Conservation (phyloP, 2,329 filamentous ascomycete genomes). For the Pseudogymnoascus sp. region DNA sequence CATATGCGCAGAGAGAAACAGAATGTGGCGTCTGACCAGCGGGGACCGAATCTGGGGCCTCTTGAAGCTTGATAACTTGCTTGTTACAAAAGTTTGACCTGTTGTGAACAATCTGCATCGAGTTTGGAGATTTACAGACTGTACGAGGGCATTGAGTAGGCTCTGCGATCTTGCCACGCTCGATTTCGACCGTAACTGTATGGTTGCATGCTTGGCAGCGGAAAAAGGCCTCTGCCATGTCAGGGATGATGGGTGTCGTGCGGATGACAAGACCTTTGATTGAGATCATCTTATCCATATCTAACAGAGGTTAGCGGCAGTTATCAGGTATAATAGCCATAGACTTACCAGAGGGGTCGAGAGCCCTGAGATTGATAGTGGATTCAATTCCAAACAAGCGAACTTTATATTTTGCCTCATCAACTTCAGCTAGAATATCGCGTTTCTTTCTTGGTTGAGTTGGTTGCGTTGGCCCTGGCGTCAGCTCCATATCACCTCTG, state of each 20-base stretch:
- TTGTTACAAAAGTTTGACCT: slow-evolving; percentile 92
- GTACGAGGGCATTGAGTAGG: slow-evolving; percentile 81
- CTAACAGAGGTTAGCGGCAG: slow-evolving; percentile 34
- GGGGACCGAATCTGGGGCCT: slow-evolving; percentile 90
- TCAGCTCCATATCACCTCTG: slow-evolving; percentile 41
- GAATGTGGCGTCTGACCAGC: slow-evolving; percentile 96
- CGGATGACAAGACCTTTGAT: slow-evolving; percentile 96
- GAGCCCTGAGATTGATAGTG: slow-evolving; percentile 81
- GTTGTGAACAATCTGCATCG: slow-evolving; percentile 98
- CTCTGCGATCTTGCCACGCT: slow-evolving; percentile 92
- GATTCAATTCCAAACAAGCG: slow-evolving; percentile 82
- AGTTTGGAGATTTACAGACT: slow-evolving; percentile 77
- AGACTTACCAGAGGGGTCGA: slow-evolving; percentile 69
- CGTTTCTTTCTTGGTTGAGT: neutral
- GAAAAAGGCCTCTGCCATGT: slow-evolving; percentile 99
- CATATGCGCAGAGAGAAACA: slow-evolving; percentile 91
- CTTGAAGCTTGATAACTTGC: slow-evolving; percentile 96
- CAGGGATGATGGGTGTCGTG: slow-evolving; percentile 90
- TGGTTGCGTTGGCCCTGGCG: slow-evolving; percentile 33
- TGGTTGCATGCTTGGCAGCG: slow-evolving; percentile 89
- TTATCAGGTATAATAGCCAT: neutral
- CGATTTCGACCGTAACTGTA: slow-evolving; percentile 81
- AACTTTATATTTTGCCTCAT: slow-evolving; percentile 73
- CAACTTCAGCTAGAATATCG: slow-evolving; percentile 68
- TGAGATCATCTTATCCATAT: slow-evolving; percentile 92